A percentile compares a stretch with the other conserved stretches of the same genome.
Conservation (phyloP, 768 basidiomycete genomes). For the Amanita muscaria region DNA sequence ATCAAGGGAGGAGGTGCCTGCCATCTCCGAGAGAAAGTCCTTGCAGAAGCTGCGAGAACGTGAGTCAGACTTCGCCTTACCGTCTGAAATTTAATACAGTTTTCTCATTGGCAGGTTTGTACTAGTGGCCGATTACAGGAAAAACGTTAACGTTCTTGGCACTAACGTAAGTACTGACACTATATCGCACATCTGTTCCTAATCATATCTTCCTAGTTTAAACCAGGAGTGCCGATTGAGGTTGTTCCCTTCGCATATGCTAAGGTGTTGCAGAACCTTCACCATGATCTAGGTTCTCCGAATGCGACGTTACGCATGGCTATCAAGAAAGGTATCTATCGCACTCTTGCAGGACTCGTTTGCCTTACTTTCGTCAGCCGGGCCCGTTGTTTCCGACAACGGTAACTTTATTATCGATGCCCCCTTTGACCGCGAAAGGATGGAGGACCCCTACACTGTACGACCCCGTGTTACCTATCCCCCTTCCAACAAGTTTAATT, state of each 20-base stretch:
- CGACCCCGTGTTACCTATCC: slow-evolving; percentile 6
- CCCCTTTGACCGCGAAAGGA: slow-evolving; percentile 64
- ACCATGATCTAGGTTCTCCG: slow-evolving; percentile 50
- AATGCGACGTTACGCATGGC: slow-evolving; percentile 88
- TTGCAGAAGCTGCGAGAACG: slow-evolving; percentile 92
- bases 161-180: slow-evolving; percentile 52
- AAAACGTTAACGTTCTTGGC: slow-evolving; percentile 78
- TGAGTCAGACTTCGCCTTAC: slow-evolving; percentile 24
- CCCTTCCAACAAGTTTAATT: no score
- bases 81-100: not conserved
- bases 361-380: slow-evolving; percentile 38
- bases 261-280: slow-evolving; percentile 70
- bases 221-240: slow-evolving; percentile 88
- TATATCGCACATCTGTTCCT: no score
- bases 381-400: slow-evolving; percentile 95
- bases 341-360: no score
- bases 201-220: slow-evolving; percentile 51
- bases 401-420: slow-evolving; percentile 98
- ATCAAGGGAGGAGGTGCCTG: slow-evolving; percentile 98
- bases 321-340: slow-evolving; percentile 61
- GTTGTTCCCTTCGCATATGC: slow-evolving; percentile 96
- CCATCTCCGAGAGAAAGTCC: slow-evolving; percentile 93
- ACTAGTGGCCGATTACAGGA: slow-evolving; percentile 91
- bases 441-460: slow-evolving; percentile 61
- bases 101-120: slow-evolving; percentile 50